These are phyloP conservation scores for Monosiga brevicollis DNA, from an alignment of 78 protist species.

Conservation along the genomic window DNA sequence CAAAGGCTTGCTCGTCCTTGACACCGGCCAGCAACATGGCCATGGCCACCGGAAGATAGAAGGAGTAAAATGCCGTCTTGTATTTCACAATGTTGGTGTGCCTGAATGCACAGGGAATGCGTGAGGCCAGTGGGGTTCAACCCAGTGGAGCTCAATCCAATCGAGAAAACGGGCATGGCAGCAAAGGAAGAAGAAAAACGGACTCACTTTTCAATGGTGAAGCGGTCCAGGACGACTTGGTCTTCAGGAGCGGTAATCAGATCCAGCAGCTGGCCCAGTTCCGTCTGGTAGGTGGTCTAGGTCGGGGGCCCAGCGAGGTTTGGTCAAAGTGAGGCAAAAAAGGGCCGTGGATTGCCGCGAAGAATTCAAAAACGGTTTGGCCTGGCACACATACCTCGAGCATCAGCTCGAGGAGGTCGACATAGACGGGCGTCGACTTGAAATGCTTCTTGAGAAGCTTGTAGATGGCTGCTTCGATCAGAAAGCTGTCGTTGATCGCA, in stretches of 20 bases:
- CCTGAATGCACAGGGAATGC: too few species aligned
- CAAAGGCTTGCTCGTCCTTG: slow-evolving; percentile 24
- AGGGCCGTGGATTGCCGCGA: too few species aligned
- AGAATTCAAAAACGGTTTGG: too few species aligned
- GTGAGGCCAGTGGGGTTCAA: too few species aligned
- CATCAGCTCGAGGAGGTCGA: slow-evolving; percentile 70
- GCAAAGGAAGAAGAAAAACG: too few species aligned
- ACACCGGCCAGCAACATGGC: slow-evolving; percentile 76
- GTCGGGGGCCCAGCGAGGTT: background rate
- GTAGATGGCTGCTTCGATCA: slow-evolving; percentile 72
- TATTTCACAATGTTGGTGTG: slow-evolving; percentile 80
- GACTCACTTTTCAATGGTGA: slow-evolving; percentile 29
- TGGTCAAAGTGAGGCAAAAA: background rate
- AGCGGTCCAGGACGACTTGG: slow-evolving; percentile 38
- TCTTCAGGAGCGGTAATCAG: slow-evolving; percentile 67
- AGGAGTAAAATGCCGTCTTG: slow-evolving; percentile 96
- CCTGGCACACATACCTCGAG: slow-evolving; percentile 45
- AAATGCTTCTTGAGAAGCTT: slow-evolving; percentile 67
- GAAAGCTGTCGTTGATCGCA: slow-evolving; percentile 89
- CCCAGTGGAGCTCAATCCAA: too few species aligned
- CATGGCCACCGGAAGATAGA: slow-evolving; percentile 85
- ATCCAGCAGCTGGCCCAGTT: slow-evolving; percentile 89
- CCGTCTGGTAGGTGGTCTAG: slow-evolving; percentile 69
- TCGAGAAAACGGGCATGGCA: too few species aligned
- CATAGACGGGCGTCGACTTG: slow-evolving; percentile 40